These are phyloP conservation scores for Aspergillus kassunensis DNA, from an alignment of 495 filamentous ascomycete species.

Conservation along the genomic window DNA sequence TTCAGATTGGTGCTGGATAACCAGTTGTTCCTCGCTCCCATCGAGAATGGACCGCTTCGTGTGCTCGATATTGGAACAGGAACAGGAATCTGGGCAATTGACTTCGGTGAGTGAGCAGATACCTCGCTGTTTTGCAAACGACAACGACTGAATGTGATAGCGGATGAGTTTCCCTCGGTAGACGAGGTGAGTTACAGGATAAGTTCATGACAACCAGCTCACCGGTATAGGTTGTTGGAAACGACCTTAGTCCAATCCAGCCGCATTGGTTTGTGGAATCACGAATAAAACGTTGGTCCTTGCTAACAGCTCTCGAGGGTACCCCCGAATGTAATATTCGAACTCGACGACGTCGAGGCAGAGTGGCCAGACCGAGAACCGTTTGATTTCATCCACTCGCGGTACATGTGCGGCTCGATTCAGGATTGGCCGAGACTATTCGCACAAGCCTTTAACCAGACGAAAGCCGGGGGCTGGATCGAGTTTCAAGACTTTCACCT, in stretches of 20 bases:
- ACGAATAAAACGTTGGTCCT: no score
- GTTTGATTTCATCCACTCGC: constrained; percentile 55
- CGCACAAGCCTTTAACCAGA: constrained; percentile 9
- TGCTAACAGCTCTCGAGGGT: constrained; percentile 20
- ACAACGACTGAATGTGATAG: no score
- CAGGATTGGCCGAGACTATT: constrained; percentile 44
- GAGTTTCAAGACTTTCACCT: constrained; percentile 10
- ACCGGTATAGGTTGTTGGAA: constrained; percentile 17
- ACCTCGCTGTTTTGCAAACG: no score
- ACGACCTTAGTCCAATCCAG: constrained; percentile 27
- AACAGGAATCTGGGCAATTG: no score
- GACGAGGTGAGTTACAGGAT: background rate
- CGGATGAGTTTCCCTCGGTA: constrained; percentile 4
- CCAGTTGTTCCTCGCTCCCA: constrained; percentile 32
- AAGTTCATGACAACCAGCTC: background rate
- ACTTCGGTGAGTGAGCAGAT: background rate
- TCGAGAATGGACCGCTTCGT: constrained; percentile 27
- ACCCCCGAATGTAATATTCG: constrained; percentile 49
- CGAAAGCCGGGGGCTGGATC: constrained; percentile 2
- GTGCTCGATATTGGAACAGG: constrained; percentile 31
- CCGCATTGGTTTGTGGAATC: constrained; percentile 25
- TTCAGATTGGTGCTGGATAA: constrained; percentile 24
- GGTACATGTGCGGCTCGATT: constrained; percentile 50
- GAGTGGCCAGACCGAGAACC: constrained; percentile 39
- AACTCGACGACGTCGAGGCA: constrained; percentile 47